Evolutionary conservation across 2,329 filamentous ascomycete species (phyloP).

Genomic region (Aspergillus awamori): DNA sequence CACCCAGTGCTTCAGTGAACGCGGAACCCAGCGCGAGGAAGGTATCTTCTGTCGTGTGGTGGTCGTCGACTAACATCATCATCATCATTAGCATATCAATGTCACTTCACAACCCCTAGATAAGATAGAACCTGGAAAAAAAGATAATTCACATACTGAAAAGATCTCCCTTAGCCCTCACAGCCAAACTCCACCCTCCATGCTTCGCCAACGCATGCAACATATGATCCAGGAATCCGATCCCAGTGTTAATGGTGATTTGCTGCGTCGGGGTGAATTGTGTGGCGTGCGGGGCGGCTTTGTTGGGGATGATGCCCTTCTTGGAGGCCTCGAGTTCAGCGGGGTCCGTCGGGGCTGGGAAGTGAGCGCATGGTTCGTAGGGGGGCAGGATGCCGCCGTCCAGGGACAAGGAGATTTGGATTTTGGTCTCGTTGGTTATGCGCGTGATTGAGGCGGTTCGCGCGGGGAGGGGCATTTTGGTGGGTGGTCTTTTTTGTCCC

Average conservation of each 20-base stretch:
- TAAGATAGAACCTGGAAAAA: too few species aligned
- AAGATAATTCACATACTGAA: constrained; percentile 65
- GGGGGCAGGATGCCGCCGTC: constrained; percentile 73
- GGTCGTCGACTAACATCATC: constrained; percentile 76
- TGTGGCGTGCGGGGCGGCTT: constrained; percentile 70
- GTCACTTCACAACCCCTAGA: too few species aligned
- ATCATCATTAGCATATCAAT: too few species aligned
- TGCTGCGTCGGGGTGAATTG: constrained; percentile 82
- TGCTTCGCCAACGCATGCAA: constrained; percentile 95
- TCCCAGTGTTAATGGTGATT: constrained; percentile 87
- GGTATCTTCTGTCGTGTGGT: constrained; percentile 95
- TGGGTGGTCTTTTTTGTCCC: neutral
- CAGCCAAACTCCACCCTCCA: constrained; percentile 84
- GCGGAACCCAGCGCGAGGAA: constrained; percentile 87
- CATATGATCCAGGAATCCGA: constrained; percentile 99
- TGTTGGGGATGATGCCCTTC: constrained; percentile 45
- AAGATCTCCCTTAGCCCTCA: constrained; percentile 84
- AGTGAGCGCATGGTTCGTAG: constrained; percentile 49
- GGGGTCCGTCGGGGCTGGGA: constrained; percentile 66
- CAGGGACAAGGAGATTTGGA: constrained; percentile 87
- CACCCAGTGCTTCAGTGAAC: constrained; percentile 78
- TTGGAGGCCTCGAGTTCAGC: constrained; percentile 52
- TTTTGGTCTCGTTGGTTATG: constrained; percentile 97
- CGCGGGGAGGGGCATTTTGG: constrained; percentile 45
- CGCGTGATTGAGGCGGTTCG: constrained; percentile 80